Evolutionary conservation across 1,284 basidiomycete species (phyloP).

Genomic region (Pseudozyma tsukubaensis): DNA sequence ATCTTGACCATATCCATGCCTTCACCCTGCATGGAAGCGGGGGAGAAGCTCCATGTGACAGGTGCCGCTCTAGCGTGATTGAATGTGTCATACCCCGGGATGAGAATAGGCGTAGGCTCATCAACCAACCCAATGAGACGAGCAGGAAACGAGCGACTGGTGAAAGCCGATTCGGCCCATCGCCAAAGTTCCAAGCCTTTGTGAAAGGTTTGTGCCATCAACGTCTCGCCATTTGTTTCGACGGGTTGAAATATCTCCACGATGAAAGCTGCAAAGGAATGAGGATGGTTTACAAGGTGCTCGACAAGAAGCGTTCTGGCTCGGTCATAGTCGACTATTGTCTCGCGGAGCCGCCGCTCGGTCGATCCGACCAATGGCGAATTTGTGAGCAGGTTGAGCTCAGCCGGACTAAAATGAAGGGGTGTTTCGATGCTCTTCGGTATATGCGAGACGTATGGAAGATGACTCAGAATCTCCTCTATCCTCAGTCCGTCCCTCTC

Average conservation of each 20-base stretch:
- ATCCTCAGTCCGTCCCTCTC: background rate
- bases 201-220: constrained; percentile 15
- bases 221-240: background rate
- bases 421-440: constrained; percentile 46
- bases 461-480: constrained; percentile 15
- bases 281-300: background rate
- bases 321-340: constrained; percentile 16
- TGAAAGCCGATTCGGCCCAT: constrained; percentile 55
- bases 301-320: background rate
- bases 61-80: constrained; percentile 57
- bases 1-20: constrained; percentile 7
- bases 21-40: background rate
- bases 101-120: constrained; percentile 49
- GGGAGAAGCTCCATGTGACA: constrained; percentile 53
- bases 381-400: constrained; percentile 37
- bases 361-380: constrained; percentile 52
- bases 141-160: constrained; percentile 61
- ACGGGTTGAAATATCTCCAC: background rate
- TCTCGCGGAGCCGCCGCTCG: constrained; percentile 27
- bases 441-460: constrained; percentile 46
- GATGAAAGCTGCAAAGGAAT: background rate
- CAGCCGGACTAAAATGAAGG: constrained; percentile 36
- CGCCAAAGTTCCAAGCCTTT: constrained; percentile 39
- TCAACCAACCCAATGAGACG: constrained; percentile 25
- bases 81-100: constrained; percentile 62